Conservation (phyloP, 495 filamentous ascomycete species). For the Saxophila tyrrhenica region DNA sequence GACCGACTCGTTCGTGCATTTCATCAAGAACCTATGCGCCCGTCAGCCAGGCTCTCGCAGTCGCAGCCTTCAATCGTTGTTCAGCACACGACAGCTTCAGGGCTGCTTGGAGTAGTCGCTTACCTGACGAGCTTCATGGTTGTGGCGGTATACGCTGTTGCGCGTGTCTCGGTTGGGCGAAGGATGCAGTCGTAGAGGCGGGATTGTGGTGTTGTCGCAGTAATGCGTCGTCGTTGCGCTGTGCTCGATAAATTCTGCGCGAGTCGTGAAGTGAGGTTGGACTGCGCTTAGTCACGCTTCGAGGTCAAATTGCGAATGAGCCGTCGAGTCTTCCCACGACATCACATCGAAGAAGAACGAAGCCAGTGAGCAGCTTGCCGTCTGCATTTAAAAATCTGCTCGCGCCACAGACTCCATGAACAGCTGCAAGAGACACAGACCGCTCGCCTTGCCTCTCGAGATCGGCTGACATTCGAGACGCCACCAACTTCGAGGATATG, state of each 20-base stretch:
- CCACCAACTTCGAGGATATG: background rate
- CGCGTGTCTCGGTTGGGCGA: too few relatives aligned
- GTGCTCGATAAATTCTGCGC: too few relatives aligned
- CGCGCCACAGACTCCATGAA: background rate
- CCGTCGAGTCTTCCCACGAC: too few relatives aligned
- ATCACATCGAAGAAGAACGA: too few relatives aligned
- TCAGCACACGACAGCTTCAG: slow-evolving; percentile 30
- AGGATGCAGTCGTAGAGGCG: too few relatives aligned
- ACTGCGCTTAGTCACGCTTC: too few relatives aligned
- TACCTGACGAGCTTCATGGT: slow-evolving; percentile 97
- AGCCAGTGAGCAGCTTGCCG: too few relatives aligned
- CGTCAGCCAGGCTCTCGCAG: slow-evolving; percentile 29
- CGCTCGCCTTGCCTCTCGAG: background rate
- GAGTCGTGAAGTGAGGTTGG: too few relatives aligned
- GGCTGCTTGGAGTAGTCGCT: slow-evolving; percentile 26
- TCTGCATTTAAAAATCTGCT: too few relatives aligned
- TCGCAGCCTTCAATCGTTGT: slow-evolving; percentile 24
- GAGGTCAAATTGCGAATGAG: too few relatives aligned
- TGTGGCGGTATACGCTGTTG: background rate
- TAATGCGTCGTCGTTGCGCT: too few relatives aligned
- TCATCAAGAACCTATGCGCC: slow-evolving; percentile 79
- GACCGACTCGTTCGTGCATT: slow-evolving; percentile 94
- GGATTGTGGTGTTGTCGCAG: too few relatives aligned
- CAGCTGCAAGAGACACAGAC: background rate
- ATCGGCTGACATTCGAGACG: background rate